Conservation (phyloP, 768 basidiomycete genomes). For the Kwoniella heveanensis region DNA sequence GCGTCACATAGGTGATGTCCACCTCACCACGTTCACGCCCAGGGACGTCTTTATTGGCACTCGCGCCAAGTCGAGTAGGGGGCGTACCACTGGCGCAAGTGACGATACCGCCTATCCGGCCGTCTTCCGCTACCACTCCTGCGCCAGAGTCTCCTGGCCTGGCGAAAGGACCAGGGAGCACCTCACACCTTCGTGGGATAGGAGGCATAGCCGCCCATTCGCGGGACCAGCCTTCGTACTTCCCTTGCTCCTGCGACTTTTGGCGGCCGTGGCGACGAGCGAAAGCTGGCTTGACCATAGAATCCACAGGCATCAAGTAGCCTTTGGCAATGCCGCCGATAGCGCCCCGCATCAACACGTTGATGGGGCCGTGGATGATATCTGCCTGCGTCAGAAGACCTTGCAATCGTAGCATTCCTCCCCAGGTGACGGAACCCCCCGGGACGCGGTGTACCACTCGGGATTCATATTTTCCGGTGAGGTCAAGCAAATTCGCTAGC, state of each 20-base stretch:
- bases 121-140: not conserved
- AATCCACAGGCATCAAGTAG: not conserved
- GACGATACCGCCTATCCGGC: not conserved
- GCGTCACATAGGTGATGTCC: not conserved
- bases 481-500: too few species aligned
- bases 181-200: too few species aligned
- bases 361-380: not conserved
- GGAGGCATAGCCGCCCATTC: not conserved
- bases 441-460: not conserved
- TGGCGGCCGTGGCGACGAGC: too few species aligned
- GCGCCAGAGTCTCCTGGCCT: not conserved
- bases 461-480: too few species aligned
- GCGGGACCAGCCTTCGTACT: not conserved
- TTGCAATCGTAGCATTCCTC: not conserved
- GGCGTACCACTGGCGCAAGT: not conserved
- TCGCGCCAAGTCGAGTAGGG: too few species aligned
- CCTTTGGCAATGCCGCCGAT: not conserved
- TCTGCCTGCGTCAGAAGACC: not conserved
- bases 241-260: not conserved
- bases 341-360: not conserved
- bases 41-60: too few species aligned
- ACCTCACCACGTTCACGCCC: too few species aligned
- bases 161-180: too few species aligned
- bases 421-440: not conserved
- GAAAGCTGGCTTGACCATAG: not conserved